phyloP scores from a whole-genome alignment of 2,329 filamentous ascomycete species.

The Talaromyces sp. region DNA sequence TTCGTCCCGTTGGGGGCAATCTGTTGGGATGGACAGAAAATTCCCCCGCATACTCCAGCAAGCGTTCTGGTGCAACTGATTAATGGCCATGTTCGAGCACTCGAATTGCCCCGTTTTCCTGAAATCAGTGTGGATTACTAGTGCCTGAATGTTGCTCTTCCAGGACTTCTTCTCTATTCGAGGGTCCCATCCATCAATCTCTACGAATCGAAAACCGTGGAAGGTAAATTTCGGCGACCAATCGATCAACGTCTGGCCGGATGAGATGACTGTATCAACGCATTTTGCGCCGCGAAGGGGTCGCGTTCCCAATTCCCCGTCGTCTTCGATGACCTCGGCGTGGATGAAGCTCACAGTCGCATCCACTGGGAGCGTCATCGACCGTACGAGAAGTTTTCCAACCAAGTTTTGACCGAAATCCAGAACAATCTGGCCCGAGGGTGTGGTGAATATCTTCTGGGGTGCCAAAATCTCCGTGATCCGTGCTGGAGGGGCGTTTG shows the following conservation, averaged over 20 bases:
- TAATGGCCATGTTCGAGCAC: conserved; percentile 53
- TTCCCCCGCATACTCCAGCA: conserved; percentile 59
- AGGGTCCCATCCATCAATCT: background rate
- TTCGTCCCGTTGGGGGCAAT: conserved; percentile 58
- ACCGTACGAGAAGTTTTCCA: background rate
- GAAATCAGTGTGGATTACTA: background rate
- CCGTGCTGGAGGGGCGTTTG: background rate
- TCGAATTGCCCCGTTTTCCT: background rate
- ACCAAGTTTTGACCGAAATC: background rate
- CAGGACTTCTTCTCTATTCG: background rate
- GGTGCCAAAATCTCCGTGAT: background rate
- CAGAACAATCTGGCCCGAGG: background rate
- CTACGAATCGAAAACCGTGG: background rate
- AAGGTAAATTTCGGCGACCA: background rate
- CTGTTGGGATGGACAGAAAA: conserved; percentile 57
- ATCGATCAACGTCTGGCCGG: background rate
- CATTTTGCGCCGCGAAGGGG: background rate
- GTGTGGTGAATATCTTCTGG: background rate
- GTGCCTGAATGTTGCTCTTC: background rate
- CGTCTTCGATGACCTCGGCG: background rate
- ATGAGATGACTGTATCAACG: background rate
- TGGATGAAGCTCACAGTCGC: background rate
- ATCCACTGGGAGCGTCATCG: background rate
- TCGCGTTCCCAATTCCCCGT: background rate
- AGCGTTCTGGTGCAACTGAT: conserved; percentile 55